Conservation (phyloP, 495 filamentous ascomycete genomes). For the Barbatosphaeria neglecta region DNA sequence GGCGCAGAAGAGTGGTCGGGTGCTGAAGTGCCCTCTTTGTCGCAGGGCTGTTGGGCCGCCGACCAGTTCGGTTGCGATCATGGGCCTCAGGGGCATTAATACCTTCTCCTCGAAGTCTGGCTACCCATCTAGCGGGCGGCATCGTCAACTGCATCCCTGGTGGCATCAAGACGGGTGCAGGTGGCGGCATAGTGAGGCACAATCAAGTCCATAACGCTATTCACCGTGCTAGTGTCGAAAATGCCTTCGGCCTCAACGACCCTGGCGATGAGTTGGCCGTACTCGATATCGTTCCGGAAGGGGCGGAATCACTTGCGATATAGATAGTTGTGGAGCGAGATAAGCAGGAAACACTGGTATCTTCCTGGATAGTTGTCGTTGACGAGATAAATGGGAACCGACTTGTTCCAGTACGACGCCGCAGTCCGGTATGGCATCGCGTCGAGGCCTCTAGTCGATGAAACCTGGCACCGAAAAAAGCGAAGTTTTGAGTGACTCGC, state of each 20-base stretch:
- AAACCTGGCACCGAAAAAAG: too few species aligned
- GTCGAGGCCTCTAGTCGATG: neutral
- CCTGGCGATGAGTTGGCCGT: constrained; percentile 4
- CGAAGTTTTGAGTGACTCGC: too few species aligned
- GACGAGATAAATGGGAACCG: constrained; percentile 1
- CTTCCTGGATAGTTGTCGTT: neutral
- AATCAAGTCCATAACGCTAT: neutral
- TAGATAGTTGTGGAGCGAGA: constrained; percentile 2
- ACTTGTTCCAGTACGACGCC: neutral
- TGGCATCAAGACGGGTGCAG: too few species aligned
- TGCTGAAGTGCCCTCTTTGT: constrained; percentile 1
- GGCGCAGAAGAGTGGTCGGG: constrained; percentile 4
- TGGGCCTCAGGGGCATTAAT: too few species aligned
- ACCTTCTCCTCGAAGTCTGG: too few species aligned
- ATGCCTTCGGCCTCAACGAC: neutral
- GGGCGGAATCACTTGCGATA: constrained; percentile 4
- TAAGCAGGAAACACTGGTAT: neutral
- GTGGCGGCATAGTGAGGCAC: neutral
- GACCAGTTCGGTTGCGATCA: neutral
- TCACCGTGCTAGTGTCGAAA: neutral
- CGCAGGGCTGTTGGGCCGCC: constrained; percentile 1
- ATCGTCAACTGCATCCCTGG: too few species aligned
- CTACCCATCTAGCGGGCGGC: too few species aligned
- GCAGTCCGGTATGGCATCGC: neutral
- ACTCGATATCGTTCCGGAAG: constrained; percentile 1